Base-by-base conservation (phyloP, 208 protist genomes). In the Wallacemonas sp. region DNA sequence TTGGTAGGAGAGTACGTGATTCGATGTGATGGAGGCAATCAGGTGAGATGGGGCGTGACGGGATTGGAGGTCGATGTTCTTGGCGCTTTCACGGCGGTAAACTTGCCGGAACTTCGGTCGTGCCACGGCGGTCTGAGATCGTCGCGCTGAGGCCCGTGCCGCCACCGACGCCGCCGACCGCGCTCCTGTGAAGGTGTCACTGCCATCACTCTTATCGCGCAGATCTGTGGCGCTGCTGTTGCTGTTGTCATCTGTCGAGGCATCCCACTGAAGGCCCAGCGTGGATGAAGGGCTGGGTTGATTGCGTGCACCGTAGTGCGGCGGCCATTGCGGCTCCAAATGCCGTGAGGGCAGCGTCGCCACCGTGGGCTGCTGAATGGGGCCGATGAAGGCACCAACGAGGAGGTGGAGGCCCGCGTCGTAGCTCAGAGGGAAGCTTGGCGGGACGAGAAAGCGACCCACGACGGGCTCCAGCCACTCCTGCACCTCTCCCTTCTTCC, bases 1-100 rank as follows among this genome's bases (percentile, higher is more conserved):
- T 17, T 81, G 84, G 68, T 95, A 95, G 21, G 86, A 91, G 27
- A 95, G 74, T 1, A 95, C 89, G 72, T 95, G 89, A 54, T 91
- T 82, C 1, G 75, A 73, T 0, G 86, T 91, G 71, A 95, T 95
- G 51, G 77, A 83, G 0, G 86, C 89, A 38, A 93, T 91, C 1
- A 74, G 46, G 41, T 86, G 82, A 22, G 56, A 12, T 38, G 76
- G 73, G 22, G 76, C 63, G 30, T 72, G 72, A 19, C 70, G 59
- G 9, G 72, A 75, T 46, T 64, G 62, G 62, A 88, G 81, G 49
- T 95, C 77, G 9, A 90, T 70, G 49, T 84, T 75, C 9, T 75
- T 80, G 36, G 76, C 80, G 72, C 73, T 87, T 41, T 88, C 84
- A 22, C 85, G 85, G 33, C 79, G 70, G 69, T 95, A 95, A 3